Evolutionary conservation across 192 early-diverging fungal genomes (phyloP).

Genomic region (Powellomyces hirtus): DNA sequence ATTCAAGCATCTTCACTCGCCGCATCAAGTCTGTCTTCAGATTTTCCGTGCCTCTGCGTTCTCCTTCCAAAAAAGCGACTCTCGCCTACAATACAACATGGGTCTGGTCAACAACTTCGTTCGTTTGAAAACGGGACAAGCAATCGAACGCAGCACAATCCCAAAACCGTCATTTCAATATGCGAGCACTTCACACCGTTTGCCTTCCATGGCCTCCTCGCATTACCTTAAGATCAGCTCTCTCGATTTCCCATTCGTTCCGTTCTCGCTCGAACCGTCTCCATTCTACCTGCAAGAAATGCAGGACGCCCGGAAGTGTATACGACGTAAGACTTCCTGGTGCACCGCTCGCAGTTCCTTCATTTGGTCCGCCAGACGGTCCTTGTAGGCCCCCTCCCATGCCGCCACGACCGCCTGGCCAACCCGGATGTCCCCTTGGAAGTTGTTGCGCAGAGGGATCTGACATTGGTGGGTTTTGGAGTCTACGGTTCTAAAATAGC

Average conservation of each 20-base stretch:
- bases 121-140: neutral
- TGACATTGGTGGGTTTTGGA: too few species aligned
- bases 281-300: slow-evolving; percentile 82
- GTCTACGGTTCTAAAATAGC: too few species aligned
- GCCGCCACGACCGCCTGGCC: too few species aligned
- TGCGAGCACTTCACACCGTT: neutral
- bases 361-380: too few species aligned
- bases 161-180: neutral
- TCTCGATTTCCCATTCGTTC: slow-evolving; percentile 84
- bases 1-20: slow-evolving; percentile 85
- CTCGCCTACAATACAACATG: slow-evolving; percentile 61
- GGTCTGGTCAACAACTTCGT: neutral
- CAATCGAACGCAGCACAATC: neutral
- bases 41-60: slow-evolving; percentile 72
- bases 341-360: neutral
- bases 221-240: slow-evolving; percentile 71
- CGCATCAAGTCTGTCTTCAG: slow-evolving; percentile 70
- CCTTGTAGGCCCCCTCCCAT: too few species aligned
- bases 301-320: slow-evolving; percentile 59
- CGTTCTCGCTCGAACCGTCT: slow-evolving; percentile 76
- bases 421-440: too few species aligned
- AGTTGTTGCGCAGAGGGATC: too few species aligned
- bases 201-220: neutral
- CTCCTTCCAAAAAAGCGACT: slow-evolving; percentile 74
- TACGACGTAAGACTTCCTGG: slow-evolving; percentile 8